Base-by-base conservation (phyloP, 345 rosid species). In the Brassica cretica region DNA sequence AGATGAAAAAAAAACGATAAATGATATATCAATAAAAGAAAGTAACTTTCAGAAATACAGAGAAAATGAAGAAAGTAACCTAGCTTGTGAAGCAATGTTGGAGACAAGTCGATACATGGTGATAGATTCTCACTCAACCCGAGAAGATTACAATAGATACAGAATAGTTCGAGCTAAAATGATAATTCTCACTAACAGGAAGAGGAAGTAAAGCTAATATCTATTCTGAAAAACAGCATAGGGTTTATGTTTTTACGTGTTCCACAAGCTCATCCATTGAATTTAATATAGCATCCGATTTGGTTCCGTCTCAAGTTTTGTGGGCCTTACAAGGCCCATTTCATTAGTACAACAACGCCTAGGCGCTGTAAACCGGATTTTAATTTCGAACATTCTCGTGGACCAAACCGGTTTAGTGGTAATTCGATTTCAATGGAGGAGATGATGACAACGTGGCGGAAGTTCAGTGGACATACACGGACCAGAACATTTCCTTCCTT, bases 221-320 rank as follows among this genome's bases (percentile, higher is more conserved):
- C 21, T 19, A 19, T 19, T 19, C 21, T 19, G 21, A 19, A 19
- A 19, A 19, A 19, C 21, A 19, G 21, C 61, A 3, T 63, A 72
- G 80, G 83, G 83, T 66, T 81, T 81, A 76, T 80, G 77, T 66
- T 76, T 81, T 73, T 12, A 3, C 73, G 58, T 65, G 18, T 30
- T 30, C 76, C 29, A 70, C 75, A 64, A 51, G 75, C 9, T 53
- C 75, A 77, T 24, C 35, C 70, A 70, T 9, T 24, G n/a, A 35
- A 51, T 37, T 3, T 39, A 51, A 71, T 16, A 55, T 55, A 64
- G 6, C 33, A 6, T 19, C 72, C 66, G 67, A 55, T 19, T 71
- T 58, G 76, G 68, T 64, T 29, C 76, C 63, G 9, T 14, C 9
- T 46, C 35, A 0, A 8, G 49, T 2, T 1, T 33, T 0, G 18